phyloP scores from a whole-genome alignment of 345 rosid genomes.

The Camelina hispida region DNA sequence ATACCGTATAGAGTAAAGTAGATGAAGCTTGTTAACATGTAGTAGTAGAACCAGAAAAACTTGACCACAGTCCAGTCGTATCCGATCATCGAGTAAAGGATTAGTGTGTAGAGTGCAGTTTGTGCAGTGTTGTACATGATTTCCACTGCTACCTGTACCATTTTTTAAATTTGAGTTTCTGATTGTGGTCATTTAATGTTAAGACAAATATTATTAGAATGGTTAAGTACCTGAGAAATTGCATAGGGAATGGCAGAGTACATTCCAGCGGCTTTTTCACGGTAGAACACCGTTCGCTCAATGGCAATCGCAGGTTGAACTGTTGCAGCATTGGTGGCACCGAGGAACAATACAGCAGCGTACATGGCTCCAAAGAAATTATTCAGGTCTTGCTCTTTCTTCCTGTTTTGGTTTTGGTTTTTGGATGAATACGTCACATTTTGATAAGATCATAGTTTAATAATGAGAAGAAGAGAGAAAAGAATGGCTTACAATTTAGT shows the following conservation, averaged over 20 bases:
- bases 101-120: constrained; percentile 54
- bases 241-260: constrained; percentile 86
- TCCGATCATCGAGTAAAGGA: constrained; percentile 79
- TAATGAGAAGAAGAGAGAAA: not conserved
- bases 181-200: constrained; percentile 1
- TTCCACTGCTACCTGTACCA: constrained; percentile 72
- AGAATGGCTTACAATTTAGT: constrained; percentile 48
- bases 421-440: constrained; percentile 1
- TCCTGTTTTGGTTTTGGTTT: constrained; percentile 47
- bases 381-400: constrained; percentile 59
- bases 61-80: constrained; percentile 62
- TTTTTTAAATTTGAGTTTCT: not conserved
- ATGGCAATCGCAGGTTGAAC: constrained; percentile 70
- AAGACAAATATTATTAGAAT: not conserved
- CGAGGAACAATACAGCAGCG: constrained; percentile 66
- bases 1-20: constrained; percentile 80
- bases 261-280: constrained; percentile 91
- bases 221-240: constrained; percentile 63
- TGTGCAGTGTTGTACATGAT: constrained; percentile 61
- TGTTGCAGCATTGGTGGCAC: constrained; percentile 62
- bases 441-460: not conserved
- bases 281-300: constrained; percentile 83
- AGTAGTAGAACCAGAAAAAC: constrained; percentile 68
- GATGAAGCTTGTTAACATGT: constrained; percentile 61
- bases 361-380: constrained; percentile 84